Evolutionary conservation across 257 asterid species (phyloP), one percentile per base, ranked within the genome.

Genomic region (Capsicum baccatum): DNA sequence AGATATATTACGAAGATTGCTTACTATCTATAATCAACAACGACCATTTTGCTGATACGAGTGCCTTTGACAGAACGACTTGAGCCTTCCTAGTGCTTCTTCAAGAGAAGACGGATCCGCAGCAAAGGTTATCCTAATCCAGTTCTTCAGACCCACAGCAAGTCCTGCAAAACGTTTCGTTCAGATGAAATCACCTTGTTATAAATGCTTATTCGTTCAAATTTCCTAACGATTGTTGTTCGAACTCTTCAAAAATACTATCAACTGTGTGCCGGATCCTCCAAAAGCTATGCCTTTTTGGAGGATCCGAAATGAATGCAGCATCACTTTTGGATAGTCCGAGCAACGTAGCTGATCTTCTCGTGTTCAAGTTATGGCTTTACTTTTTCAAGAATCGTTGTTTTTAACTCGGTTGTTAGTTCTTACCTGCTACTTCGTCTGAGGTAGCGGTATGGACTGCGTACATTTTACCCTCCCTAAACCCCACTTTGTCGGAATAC

Each of bases 61-160:
- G 85, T 92, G 92, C 60, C 92, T 86, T 66, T 70, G 87, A 89
- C 93, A 94, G 90, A 94, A 94, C 16, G 88, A 86, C 79, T 92
- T 91, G 64, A 92, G 79, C 88, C 98, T 87, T 83, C 80, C 90
- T 71, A 95, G n/a, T 37, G 91, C 81, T 54, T 76, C 81, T 6
- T 76, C 64, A 76, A 76, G 81, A 37, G 92, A 80, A 57, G 91
- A 86, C 19, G 95, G 94, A 60, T 92, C 98, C 1, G 81, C 93
- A 0, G 98, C 98, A 17, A 89, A 95, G 19, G 97, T 95, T 39
- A 95, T 90, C 26, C 98, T 85, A 2, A 95, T 70, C 98, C 98
- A 95, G 63, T 92, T 85, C 79, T 94, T 89, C 4, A 95, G 91
- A 66, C 98, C 98, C 15, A 95, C 98, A 13, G 94, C 94, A 52